Conservation (phyloP, 495 filamentous ascomycete species). For the Mycothermus thermophilus region DNA sequence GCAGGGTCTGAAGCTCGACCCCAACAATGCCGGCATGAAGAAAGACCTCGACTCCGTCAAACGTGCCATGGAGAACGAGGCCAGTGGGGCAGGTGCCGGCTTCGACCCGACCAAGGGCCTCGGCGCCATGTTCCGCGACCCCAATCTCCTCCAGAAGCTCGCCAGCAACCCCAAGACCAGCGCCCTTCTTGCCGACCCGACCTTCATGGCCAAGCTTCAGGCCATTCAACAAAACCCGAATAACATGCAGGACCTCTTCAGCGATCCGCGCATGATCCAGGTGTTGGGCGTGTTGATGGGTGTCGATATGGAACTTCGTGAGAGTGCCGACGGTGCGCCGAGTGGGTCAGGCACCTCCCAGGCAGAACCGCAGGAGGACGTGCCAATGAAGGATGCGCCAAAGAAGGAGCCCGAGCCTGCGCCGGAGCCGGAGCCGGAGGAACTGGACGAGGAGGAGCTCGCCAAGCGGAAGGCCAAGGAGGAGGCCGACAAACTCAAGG, state of each 20-base stretch:
- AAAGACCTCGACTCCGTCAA: slow-evolving; percentile 69
- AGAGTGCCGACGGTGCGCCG: slow-evolving; percentile 31
- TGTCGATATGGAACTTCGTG: slow-evolving; percentile 80
- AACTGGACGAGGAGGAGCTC: slow-evolving; percentile 63
- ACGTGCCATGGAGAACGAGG: slow-evolving; percentile 74
- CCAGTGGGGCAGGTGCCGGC: slow-evolving; percentile 50
- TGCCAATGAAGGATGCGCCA: slow-evolving; percentile 60
- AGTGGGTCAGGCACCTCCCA: slow-evolving; percentile 30
- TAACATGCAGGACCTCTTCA: slow-evolving; percentile 62
- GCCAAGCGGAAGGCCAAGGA: slow-evolving; percentile 82
- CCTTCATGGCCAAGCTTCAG: slow-evolving; percentile 85
- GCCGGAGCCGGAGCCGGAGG: slow-evolving; percentile 42
- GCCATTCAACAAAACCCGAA: slow-evolving; percentile 67
- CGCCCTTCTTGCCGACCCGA: slow-evolving; percentile 61
- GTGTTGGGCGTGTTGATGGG: slow-evolving; percentile 89
- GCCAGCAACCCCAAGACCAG: slow-evolving; percentile 89
- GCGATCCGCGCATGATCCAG: slow-evolving; percentile 83
- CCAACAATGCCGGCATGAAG: slow-evolving; percentile 84
- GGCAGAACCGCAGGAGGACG: slow-evolving; percentile 54
- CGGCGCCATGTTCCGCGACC: slow-evolving; percentile 86
- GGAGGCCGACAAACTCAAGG: slow-evolving; percentile 89
- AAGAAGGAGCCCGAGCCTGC: slow-evolving; percentile 23
- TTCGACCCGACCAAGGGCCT: slow-evolving; percentile 59
- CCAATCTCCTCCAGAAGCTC: slow-evolving; percentile 75
- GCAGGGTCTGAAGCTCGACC: slow-evolving; percentile 78